A percentile compares a stretch with the other conserved stretches of the same genome.
These are phyloP conservation scores for Coelastrella sp. DNA, from an alignment of 139 green algal genomes.

Conservation along the genomic window DNA sequence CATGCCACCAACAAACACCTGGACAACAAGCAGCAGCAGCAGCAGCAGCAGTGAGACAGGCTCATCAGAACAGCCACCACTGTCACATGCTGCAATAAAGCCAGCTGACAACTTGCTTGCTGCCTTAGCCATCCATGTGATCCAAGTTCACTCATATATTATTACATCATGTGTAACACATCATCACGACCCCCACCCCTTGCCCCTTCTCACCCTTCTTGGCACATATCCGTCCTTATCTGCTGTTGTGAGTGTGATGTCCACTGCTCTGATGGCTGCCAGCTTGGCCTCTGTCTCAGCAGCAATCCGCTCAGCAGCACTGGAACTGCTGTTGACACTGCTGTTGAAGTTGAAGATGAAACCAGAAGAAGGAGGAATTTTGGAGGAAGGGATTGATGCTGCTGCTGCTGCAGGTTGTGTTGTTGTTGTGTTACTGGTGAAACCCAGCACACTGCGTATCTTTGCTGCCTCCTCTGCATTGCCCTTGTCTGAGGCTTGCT, in stretches of 20 bases:
- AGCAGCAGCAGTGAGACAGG: neutral
- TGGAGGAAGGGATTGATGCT: neutral
- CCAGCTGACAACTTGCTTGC: too few relatives aligned
- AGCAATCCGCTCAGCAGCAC: slow-evolving; percentile 16
- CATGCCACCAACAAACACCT: slow-evolving; percentile 93
- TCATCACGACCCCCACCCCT: too few relatives aligned
- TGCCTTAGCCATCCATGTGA: neutral
- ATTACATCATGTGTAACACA: too few relatives aligned
- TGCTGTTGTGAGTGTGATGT: slow-evolving; percentile 36
- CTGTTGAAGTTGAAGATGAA: slow-evolving; percentile 31
- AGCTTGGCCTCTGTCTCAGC: slow-evolving; percentile 61
- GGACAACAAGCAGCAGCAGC: neutral
- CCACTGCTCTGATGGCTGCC: slow-evolving; percentile 52
- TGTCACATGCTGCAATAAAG: too few relatives aligned
- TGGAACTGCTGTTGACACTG: neutral
- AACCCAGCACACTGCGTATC: slow-evolving; percentile 70
- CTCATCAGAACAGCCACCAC: too few relatives aligned
- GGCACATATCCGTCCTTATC: slow-evolving; percentile 63
- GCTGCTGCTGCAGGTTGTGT: slow-evolving; percentile 15
- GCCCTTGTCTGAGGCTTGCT: slow-evolving; percentile 41
- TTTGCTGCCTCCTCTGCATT: slow-evolving; percentile 78
- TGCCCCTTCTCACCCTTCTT: slow-evolving; percentile 49
- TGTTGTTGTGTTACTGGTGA: neutral
- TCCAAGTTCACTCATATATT: too few relatives aligned
- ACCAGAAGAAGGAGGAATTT: neutral